A percentile compares a stretch with the other conserved stretches of the same genome.
These are phyloP conservation scores for Pseudocercospora vitis DNA, from an alignment of 2,329 filamentous ascomycete species.

Conservation along the genomic window DNA sequence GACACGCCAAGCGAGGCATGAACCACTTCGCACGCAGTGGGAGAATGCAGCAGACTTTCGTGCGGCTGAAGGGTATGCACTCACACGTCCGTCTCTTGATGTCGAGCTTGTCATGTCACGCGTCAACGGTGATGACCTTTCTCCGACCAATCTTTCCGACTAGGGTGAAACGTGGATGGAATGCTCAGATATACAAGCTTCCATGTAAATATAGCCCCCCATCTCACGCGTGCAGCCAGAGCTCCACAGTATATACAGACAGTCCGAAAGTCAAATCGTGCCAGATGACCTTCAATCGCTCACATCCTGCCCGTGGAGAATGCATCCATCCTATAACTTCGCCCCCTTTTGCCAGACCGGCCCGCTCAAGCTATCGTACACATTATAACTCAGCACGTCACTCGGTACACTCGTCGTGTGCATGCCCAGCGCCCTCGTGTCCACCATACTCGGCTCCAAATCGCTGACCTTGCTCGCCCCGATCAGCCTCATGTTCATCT, in stretches of 20 bases:
- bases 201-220: neutral
- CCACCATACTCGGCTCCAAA: conserved; percentile 76
- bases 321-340: conserved; percentile 30
- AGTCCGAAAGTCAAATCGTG: too few relatives aligned
- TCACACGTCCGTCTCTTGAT: too few relatives aligned
- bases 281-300: too few relatives aligned
- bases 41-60: too few relatives aligned
- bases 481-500: conserved; percentile 97
- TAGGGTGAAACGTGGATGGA: too few relatives aligned
- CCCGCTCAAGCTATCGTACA: conserved; percentile 55
- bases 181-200: neutral
- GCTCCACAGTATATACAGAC: neutral
- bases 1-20: too few relatives aligned
- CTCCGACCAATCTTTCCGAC: too few relatives aligned
- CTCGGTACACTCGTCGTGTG: conserved; percentile 60
- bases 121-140: too few relatives aligned
- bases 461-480: conserved; percentile 74
- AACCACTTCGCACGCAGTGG: too few relatives aligned
- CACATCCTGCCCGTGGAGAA: too few relatives aligned
- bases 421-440: conserved; percentile 67
- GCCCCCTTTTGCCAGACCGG: conserved; percentile 33
- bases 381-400: conserved; percentile 60
- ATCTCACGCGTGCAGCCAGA: neutral
- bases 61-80: too few relatives aligned
- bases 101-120: too few relatives aligned